Conservation (phyloP, 805 yeast species). For the Teunomyces pallodes region DNA sequence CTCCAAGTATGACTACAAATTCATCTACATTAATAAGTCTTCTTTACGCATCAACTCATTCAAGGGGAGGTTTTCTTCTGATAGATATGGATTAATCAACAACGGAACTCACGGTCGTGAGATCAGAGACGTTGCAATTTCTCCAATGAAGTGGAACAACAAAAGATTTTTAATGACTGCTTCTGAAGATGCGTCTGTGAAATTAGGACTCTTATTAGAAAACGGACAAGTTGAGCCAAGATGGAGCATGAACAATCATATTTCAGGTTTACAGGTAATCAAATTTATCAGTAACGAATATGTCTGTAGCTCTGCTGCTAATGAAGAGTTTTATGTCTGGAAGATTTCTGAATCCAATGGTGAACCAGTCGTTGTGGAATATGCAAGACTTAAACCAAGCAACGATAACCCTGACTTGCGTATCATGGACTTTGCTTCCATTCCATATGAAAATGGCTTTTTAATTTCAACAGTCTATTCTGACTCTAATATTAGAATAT, state of each 20-base stretch:
- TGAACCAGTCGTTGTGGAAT: slow-evolving; percentile 47
- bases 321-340: slow-evolving; percentile 90
- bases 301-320: slow-evolving; percentile 63
- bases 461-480: slow-evolving; percentile 75
- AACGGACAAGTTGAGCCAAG: slow-evolving; percentile 45
- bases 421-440: slow-evolving; percentile 77
- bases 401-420: slow-evolving; percentile 74
- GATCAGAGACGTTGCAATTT: slow-evolving; percentile 69
- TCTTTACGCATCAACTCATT: slow-evolving; percentile 38
- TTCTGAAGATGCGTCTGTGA: slow-evolving; percentile 83
- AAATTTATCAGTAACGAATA: slow-evolving; percentile 52
- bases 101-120: slow-evolving; percentile 91
- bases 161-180: slow-evolving; percentile 63
- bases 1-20: slow-evolving; percentile 32
- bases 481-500: slow-evolving; percentile 71
- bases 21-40: slow-evolving; percentile 58
- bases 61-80: slow-evolving; percentile 14
- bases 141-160: slow-evolving; percentile 27
- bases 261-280: slow-evolving; percentile 82
- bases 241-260: slow-evolving; percentile 75
- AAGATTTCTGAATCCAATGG: slow-evolving; percentile 37
- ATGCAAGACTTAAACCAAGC: slow-evolving; percentile 54
- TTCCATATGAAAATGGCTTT: slow-evolving; percentile 44
- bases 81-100: slow-evolving; percentile 27
- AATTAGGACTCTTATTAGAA: slow-evolving; percentile 43